A percentile compares a stretch with the other conserved stretches of the same genome.
These are phyloP conservation scores for Centrapalus pauciflorus DNA, from an alignment of 129 eudicot species.

Conservation along the genomic window DNA sequence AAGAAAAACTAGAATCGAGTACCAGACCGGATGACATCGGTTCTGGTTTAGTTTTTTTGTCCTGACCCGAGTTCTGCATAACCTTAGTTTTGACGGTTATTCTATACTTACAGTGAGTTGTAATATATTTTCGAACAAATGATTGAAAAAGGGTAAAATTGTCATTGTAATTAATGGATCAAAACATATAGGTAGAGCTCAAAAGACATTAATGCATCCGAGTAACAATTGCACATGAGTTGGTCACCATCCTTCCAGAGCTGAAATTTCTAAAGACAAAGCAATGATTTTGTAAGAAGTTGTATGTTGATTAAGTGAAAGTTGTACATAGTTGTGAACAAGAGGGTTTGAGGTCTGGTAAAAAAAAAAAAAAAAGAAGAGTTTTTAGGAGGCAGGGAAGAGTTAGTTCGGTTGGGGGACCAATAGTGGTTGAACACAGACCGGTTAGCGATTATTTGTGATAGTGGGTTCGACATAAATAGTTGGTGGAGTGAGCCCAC, in stretches of 20 bases:
- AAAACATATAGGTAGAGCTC: too few relatives aligned
- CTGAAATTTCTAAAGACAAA: neutral
- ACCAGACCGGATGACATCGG: too few relatives aligned
- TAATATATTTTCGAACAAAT: too few relatives aligned
- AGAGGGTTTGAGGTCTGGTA: neutral
- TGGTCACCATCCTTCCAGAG: slow-evolving; percentile 12
- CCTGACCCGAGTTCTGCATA: too few relatives aligned
- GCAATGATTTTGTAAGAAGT: neutral
- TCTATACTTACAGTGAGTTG: too few relatives aligned
- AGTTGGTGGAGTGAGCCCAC: slow-evolving; percentile 29
- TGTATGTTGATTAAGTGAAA: neutral
- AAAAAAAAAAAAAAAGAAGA: too few relatives aligned
- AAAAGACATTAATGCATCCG: neutral
- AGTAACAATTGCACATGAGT: slow-evolving; percentile 17
- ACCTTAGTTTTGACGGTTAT: too few relatives aligned
- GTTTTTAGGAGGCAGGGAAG: too few relatives aligned
- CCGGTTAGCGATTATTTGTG: slow-evolving; percentile 4
- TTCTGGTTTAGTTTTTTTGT: too few relatives aligned
- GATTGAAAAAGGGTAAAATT: too few relatives aligned
- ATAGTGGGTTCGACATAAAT: slow-evolving; percentile 15
- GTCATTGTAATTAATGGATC: too few relatives aligned
- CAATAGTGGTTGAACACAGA: slow-evolving; percentile 15
- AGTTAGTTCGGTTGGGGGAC: slow-evolving; percentile 20
- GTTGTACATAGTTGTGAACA: neutral
- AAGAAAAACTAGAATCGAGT: too few relatives aligned